Evolutionary conservation across 768 basidiomycete genomes (phyloP).

Genomic region (Hypholoma fasciculare): DNA sequence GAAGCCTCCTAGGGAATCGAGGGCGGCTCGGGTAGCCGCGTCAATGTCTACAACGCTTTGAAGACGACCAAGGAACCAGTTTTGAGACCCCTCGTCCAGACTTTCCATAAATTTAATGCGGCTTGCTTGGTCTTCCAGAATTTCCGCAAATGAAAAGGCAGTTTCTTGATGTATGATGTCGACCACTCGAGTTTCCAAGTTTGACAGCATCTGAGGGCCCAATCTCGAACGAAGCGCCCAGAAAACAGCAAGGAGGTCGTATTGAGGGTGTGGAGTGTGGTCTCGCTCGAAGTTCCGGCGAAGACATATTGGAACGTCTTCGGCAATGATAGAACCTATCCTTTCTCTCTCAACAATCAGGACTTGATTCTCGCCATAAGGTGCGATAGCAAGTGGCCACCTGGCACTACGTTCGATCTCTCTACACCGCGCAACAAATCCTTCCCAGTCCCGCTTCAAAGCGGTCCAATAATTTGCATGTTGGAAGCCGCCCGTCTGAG

Average conservation of each 20-base stretch:
- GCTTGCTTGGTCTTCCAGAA: constrained; percentile 65
- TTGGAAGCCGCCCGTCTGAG: constrained; percentile 77
- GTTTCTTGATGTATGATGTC: constrained; percentile 77
- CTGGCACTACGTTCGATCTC: constrained; percentile 87
- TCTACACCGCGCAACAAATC: constrained; percentile 87
- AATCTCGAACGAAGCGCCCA: constrained; percentile 65
- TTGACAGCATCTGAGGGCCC: constrained; percentile 55
- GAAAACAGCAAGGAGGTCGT: constrained; percentile 56
- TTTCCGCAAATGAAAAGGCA: constrained; percentile 75
- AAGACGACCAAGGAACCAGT: constrained; percentile 63
- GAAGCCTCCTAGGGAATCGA: constrained; percentile 74
- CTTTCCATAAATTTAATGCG: constrained; percentile 52
- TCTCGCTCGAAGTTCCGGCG: constrained; percentile 49
- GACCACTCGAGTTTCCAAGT: constrained; percentile 57
- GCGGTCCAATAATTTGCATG: constrained; percentile 82
- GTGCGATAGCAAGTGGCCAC: constrained; percentile 73
- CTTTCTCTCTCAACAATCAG: constrained; percentile 80
- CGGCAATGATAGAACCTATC: constrained; percentile 57
- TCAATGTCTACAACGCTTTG: constrained; percentile 59
- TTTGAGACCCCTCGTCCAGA: constrained; percentile 59
- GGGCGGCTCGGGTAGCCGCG: constrained; percentile 50
- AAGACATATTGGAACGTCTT: constrained; percentile 67
- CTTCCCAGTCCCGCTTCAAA: constrained; percentile 93
- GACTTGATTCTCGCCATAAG: constrained; percentile 43
- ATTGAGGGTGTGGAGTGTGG: constrained; percentile 47